Evolutionary conservation across 2,329 filamentous ascomycete species (phyloP).

Genomic region (Dactylonectria estremocensis): DNA sequence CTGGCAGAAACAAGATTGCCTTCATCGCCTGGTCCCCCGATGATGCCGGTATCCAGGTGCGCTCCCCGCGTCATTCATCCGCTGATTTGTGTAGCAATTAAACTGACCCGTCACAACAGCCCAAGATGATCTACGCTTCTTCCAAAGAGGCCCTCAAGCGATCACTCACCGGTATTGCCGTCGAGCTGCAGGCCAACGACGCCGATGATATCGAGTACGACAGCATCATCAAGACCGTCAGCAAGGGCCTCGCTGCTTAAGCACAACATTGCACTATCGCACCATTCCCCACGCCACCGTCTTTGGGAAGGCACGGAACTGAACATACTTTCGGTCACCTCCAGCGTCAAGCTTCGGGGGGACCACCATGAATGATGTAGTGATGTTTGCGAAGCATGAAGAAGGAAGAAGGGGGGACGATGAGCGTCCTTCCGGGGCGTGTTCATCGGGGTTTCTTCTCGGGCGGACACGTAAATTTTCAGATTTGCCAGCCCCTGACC

Average conservation of each 20-base stretch:
- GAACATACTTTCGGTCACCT: constrained; percentile 49
- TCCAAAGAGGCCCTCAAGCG: constrained; percentile 91
- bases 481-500: constrained; percentile 49
- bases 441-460: constrained; percentile 44
- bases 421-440: constrained; percentile 38
- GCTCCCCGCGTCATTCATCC: constrained; percentile 55
- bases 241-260: constrained; percentile 72
- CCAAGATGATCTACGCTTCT: constrained; percentile 92
- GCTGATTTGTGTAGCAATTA: constrained; percentile 62
- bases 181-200: constrained; percentile 89
- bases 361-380: constrained; percentile 46
- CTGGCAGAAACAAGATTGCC: constrained; percentile 79
- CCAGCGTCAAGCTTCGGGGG: constrained; percentile 42
- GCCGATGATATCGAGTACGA: constrained; percentile 86
- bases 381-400: constrained; percentile 45
- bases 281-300: constrained; percentile 35
- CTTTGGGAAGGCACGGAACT: constrained; percentile 43
- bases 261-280: constrained; percentile 31
- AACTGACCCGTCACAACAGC: constrained; percentile 61
- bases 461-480: constrained; percentile 47
- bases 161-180: constrained; percentile 80
- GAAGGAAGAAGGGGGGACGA: constrained; percentile 33
- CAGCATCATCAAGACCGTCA: constrained; percentile 76
- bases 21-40: constrained; percentile 88
- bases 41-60: constrained; percentile 83